These are phyloP conservation scores for Teunomyces tritomae DNA, from an alignment of 805 yeast species.

Conservation along the genomic window DNA sequence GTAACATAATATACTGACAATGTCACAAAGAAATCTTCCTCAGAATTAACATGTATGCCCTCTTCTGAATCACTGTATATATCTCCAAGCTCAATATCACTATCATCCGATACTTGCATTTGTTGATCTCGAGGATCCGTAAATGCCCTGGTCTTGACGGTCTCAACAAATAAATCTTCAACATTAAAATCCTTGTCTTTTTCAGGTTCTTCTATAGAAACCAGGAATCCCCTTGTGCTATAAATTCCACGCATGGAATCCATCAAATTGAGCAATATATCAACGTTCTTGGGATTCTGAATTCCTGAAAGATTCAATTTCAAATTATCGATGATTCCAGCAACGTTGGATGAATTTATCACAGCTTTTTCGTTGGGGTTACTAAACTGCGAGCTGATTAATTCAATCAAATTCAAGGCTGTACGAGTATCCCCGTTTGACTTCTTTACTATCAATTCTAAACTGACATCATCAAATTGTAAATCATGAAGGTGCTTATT, in stretches of 20 bases:
- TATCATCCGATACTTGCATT: constrained; percentile 30
- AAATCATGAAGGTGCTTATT: neutral
- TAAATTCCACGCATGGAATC: constrained; percentile 1
- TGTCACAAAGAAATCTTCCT: constrained; percentile 10
- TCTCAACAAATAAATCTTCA: constrained; percentile 14
- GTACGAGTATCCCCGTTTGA: constrained; percentile 34
- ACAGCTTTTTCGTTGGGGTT: neutral
- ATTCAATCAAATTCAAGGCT: constrained; percentile 32
- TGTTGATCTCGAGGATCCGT: constrained; percentile 17
- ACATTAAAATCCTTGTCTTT: neutral
- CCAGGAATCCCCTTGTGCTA: constrained; percentile 7
- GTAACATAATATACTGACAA: constrained; percentile 16
- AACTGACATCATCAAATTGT: constrained; percentile 2
- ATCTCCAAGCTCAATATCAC: constrained; percentile 18
- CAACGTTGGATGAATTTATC: neutral
- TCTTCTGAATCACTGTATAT: constrained; percentile 7
- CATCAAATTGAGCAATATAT: constrained; percentile 8
- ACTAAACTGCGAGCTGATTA: constrained; percentile 20
- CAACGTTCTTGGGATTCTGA: constrained; percentile 13
- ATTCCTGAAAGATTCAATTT: constrained; percentile 13
- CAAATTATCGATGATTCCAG: neutral
- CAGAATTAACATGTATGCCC: neutral
- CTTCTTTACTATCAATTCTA: constrained; percentile 14
- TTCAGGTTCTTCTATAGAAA: neutral
- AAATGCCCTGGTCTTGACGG: constrained; percentile 10